Evolutionary conservation across 306 rosid genomes (phyloP).

Genomic region (Cucumis melo): DNA sequence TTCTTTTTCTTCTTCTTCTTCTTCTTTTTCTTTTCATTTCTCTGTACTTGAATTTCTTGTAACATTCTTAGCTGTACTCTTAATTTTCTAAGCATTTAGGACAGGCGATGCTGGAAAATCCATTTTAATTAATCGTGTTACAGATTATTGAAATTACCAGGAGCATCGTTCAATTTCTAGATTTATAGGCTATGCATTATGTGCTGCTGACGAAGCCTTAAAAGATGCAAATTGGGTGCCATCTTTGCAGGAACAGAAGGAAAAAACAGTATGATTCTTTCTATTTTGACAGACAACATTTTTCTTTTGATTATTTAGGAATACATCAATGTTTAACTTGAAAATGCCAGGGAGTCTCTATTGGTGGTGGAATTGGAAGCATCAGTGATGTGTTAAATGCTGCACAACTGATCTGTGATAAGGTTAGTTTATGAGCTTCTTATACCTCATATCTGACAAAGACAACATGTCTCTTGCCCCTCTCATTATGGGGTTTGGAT

Average conservation of each 20-base stretch:
- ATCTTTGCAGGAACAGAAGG: slow-evolving; percentile 51
- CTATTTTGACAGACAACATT: neutral
- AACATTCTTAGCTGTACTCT: neutral
- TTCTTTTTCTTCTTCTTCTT: neutral
- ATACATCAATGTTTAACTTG: slow-evolving; percentile 15
- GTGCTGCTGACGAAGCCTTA: slow-evolving; percentile 93
- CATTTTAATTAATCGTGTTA: slow-evolving; percentile 11
- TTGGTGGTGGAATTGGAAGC: slow-evolving; percentile 96
- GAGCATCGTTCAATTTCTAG: slow-evolving; percentile 72
- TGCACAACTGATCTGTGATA: slow-evolving; percentile 70
- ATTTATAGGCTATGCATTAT: slow-evolving; percentile 86
- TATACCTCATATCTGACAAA: neutral
- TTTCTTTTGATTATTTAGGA: slow-evolving; percentile 5
- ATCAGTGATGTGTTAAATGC: slow-evolving; percentile 74
- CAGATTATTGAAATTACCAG: slow-evolving; percentile 22
- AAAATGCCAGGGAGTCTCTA: slow-evolving; percentile 62
- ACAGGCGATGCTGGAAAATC: neutral
- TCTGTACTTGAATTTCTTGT: neutral
- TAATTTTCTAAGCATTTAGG: neutral
- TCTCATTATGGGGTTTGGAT: neutral
- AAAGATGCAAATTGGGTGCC: slow-evolving; percentile 85
- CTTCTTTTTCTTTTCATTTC: neutral
- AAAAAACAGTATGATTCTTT: slow-evolving; percentile 57
- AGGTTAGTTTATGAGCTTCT: slow-evolving; percentile 29
- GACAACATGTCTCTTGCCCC: neutral